These are phyloP conservation scores for Penicillium glabrum DNA, from an alignment of 2,329 filamentous ascomycete genomes.

Conservation along the genomic window DNA sequence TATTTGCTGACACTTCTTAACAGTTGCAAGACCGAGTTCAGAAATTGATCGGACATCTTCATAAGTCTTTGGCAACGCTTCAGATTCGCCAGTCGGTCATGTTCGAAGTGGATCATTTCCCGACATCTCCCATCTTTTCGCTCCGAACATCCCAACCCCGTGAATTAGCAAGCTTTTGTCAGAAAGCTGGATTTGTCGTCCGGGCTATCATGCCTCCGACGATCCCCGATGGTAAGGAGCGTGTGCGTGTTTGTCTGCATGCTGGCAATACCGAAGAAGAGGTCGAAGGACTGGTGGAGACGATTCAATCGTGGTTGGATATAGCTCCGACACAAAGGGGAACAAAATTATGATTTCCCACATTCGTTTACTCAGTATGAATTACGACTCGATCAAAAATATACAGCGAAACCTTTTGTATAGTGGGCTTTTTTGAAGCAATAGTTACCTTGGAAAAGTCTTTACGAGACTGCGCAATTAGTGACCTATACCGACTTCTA, in stretches of 20 bases:
- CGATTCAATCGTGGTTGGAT: conserved; percentile 51
- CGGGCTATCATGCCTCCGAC: conserved; percentile 69
- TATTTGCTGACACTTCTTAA: not conserved
- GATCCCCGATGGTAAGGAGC: conserved; percentile 62
- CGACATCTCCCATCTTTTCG: conserved; percentile 64
- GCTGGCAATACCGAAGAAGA: conserved; percentile 62
- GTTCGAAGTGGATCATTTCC: conserved; percentile 42
- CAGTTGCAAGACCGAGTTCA: conserved; percentile 49
- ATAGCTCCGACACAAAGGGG: not conserved
- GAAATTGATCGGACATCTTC: conserved; percentile 47
- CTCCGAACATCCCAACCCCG: conserved; percentile 60
- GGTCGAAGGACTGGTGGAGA: conserved; percentile 54
- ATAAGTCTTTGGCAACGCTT: conserved; percentile 45
- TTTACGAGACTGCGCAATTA: too few relatives aligned
- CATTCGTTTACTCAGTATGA: not conserved
- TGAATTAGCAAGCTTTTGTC: conserved; percentile 60
- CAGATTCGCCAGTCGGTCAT: conserved; percentile 25
- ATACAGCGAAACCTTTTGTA: not conserved
- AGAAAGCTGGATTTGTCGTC: conserved; percentile 59
- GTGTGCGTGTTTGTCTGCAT: conserved; percentile 68
- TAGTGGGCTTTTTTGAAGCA: not conserved
- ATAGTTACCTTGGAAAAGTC: too few relatives aligned
- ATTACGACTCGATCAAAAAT: not conserved
- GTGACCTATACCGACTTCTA: not conserved
- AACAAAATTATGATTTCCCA: not conserved